Evolutionary conservation across 805 yeast species (phyloP).

Genomic region (Starmerella asiatica): DNA sequence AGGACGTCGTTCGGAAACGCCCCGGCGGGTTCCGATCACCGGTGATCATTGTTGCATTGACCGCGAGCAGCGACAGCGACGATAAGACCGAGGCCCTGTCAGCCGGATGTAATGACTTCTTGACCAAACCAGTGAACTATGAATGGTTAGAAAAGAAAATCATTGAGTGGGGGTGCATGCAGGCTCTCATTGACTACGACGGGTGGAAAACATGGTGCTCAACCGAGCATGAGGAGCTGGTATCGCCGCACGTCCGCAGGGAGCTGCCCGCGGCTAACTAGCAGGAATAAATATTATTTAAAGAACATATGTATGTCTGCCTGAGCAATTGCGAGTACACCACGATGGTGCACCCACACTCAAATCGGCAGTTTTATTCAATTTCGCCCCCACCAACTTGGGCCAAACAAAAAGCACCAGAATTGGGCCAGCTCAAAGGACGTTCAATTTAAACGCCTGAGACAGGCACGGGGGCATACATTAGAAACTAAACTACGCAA

Average conservation of each 20-base stretch:
- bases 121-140: slow-evolving; percentile 90
- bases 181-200: slow-evolving; percentile 87
- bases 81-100: slow-evolving; percentile 85
- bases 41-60: slow-evolving; percentile 92
- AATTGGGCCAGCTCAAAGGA: too few species aligned
- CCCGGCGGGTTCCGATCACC: slow-evolving; percentile 56
- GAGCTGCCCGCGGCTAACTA: too few species aligned
- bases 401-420: slow-evolving; percentile 1
- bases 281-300: too few species aligned
- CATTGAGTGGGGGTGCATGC: slow-evolving; percentile 97
- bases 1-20: slow-evolving; percentile 29
- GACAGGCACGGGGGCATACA: slow-evolving; percentile 25
- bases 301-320: slow-evolving; percentile 10
- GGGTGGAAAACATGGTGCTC: slow-evolving; percentile 63
- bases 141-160: slow-evolving; percentile 90
- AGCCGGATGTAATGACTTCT: slow-evolving; percentile 94
- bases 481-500: background rate
- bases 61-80: slow-evolving; percentile 75
- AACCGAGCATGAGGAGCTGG: too few species aligned
- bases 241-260: too few species aligned
- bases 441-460: slow-evolving; percentile 18
- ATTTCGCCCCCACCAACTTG: slow-evolving; percentile 15
- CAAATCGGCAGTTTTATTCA: slow-evolving; percentile 19
- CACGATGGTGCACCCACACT: slow-evolving; percentile 21
- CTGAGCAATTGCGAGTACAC: slow-evolving; percentile 20